These are phyloP conservation scores for Monarda citriodora DNA, from an alignment of 305 asterid species.

Conservation along the genomic window DNA sequence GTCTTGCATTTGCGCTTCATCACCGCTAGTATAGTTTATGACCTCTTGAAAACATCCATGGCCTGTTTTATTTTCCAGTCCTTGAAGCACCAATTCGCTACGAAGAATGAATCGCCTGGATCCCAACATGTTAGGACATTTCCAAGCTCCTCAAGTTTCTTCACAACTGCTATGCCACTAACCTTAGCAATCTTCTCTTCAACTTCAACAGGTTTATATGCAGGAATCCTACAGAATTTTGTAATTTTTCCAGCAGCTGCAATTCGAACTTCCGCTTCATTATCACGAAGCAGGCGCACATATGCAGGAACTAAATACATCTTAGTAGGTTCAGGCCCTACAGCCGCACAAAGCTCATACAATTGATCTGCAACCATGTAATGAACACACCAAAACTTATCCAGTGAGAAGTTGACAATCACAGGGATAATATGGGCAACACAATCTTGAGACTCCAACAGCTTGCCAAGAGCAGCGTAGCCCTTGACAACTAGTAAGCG, in stretches of 20 bases:
- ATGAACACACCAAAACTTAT: conserved; percentile 90
- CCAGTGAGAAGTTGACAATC: conserved; percentile 96
- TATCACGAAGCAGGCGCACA: conserved; percentile 93
- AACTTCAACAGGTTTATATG: too few species aligned
- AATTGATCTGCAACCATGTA: conserved; percentile 91
- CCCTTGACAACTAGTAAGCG: conserved; percentile 94
- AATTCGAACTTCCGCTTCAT: conserved; percentile 98
- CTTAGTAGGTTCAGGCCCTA: conserved; percentile 83
- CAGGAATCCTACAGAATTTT: conserved; percentile 74
- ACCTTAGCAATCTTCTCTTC: too few species aligned
- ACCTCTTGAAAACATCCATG: too few species aligned
- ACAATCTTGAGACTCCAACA: conserved; percentile 91
- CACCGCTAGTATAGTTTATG: not conserved
- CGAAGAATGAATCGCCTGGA: too few species aligned
- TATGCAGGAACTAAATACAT: conserved; percentile 97
- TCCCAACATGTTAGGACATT: too few species aligned
- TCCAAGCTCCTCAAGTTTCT: too few species aligned
- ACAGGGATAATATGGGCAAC: conserved; percentile 91
- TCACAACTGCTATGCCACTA: too few species aligned
- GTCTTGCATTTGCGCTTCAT: conserved; percentile 28
- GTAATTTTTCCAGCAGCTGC: conserved; percentile 96
- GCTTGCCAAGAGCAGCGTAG: conserved; percentile 94
- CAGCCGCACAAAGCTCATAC: conserved; percentile 85
- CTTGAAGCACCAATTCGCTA: too few species aligned
- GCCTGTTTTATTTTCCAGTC: too few species aligned